These are phyloP conservation scores for Lachnellula hyalina DNA, from an alignment of 2,329 filamentous ascomycete genomes.

Conservation along the genomic window DNA sequence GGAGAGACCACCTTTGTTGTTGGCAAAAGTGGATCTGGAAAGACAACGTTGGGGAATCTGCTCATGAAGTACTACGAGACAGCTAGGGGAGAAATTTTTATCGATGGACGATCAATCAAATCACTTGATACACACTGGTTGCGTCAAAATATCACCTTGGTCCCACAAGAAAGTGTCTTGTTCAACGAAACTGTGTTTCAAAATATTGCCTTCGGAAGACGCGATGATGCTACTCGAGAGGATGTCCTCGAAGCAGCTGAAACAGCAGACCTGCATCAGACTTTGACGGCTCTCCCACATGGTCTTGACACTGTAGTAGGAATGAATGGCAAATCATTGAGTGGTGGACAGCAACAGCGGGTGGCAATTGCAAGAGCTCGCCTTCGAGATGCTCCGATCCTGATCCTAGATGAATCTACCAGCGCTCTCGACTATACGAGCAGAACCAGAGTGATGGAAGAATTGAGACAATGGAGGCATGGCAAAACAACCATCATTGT, in stretches of 20 bases:
- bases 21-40: constrained; percentile 83
- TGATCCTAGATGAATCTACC: constrained; percentile 85
- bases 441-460: constrained; percentile 62
- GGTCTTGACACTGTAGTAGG: constrained; percentile 71
- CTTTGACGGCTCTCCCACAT: constrained; percentile 59
- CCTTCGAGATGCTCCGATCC: constrained; percentile 69
- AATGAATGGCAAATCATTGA: constrained; percentile 62
- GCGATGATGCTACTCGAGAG: constrained; percentile 44
- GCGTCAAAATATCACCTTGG: constrained; percentile 68
- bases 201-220: constrained; percentile 72
- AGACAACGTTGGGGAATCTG: constrained; percentile 81
- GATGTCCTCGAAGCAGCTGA: constrained; percentile 59
- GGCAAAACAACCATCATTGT: constrained; percentile 89
- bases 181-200: constrained; percentile 75
- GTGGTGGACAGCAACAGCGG: constrained; percentile 80
- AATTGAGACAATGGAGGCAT: constrained; percentile 69
- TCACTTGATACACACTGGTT: constrained; percentile 66
- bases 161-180: constrained; percentile 76
- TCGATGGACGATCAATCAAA: constrained; percentile 62
- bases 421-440: constrained; percentile 77
- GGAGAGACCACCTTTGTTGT: constrained; percentile 75
- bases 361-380: constrained; percentile 74
- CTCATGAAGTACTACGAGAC: constrained; percentile 73
- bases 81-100: constrained; percentile 54
- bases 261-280: constrained; percentile 63